Evolutionary conservation across 2,329 filamentous ascomycete species (phyloP).

Genomic region (Penicillium sp.): DNA sequence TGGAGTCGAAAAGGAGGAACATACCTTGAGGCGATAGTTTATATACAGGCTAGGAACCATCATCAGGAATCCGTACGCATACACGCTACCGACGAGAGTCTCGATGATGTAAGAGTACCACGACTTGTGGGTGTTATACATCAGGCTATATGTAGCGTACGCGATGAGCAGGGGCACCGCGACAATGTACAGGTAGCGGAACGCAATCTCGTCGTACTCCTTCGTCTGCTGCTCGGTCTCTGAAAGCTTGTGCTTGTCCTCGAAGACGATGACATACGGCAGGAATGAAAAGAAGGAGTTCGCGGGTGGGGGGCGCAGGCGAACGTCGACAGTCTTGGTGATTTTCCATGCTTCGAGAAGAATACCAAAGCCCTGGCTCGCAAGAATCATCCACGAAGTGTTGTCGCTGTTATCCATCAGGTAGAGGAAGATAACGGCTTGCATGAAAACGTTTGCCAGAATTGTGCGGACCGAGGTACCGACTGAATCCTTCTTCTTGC

Average conservation of each 20-base stretch:
- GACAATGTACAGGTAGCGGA: slow-evolving; percentile 93
- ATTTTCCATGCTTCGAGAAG: slow-evolving; percentile 88
- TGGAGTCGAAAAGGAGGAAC: slow-evolving; percentile 10
- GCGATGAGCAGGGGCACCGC: slow-evolving; percentile 87
- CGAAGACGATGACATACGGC: slow-evolving; percentile 81
- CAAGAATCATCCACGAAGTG: slow-evolving; percentile 98
- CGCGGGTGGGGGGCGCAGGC: slow-evolving; percentile 69
- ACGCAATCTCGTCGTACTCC: slow-evolving; percentile 96
- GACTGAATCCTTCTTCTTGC: slow-evolving; percentile 99
- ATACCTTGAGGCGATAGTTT: slow-evolving; percentile 92
- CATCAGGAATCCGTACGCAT: slow-evolving; percentile 98
- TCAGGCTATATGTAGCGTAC: slow-evolving; percentile 87
- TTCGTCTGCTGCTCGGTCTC: slow-evolving; percentile 98
- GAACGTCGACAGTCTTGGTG: slow-evolving; percentile 90
- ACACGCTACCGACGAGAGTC: slow-evolving; percentile 92
- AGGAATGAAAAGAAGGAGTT: slow-evolving; percentile 73
- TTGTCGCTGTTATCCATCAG: slow-evolving; percentile 96
- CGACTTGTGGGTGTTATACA: slow-evolving; percentile 94
- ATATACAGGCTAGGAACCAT: slow-evolving; percentile 98
- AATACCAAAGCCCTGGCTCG: slow-evolving; percentile 85
- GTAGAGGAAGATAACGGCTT: slow-evolving; percentile 92
- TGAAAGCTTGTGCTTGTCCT: slow-evolving; percentile 94
- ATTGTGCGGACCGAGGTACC: slow-evolving; percentile 96
- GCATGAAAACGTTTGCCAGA: slow-evolving; percentile 97
- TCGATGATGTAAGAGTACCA: slow-evolving; percentile 98